phyloP scores from a whole-genome alignment of 139 green algal genomes.

The Coelastrella sp. region DNA sequence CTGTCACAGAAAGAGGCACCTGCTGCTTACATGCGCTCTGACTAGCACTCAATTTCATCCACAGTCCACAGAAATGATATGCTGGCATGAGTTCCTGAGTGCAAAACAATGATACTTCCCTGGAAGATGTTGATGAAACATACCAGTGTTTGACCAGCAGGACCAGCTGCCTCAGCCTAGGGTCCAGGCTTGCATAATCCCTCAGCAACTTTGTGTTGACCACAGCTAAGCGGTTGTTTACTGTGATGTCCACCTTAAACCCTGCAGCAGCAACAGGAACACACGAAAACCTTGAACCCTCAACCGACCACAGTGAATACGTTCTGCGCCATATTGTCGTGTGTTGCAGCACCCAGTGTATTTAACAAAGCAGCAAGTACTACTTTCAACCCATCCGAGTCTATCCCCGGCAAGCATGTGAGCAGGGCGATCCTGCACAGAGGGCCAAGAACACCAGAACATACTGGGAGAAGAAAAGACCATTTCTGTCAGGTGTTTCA shows the following conservation, averaged over 20 bases:
- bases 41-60: background rate
- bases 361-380: background rate
- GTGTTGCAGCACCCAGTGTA: too few relatives aligned
- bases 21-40: background rate
- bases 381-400: background rate
- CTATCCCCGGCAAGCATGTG: background rate
- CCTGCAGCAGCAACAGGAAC: conserved; percentile 10
- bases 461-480: too few relatives aligned
- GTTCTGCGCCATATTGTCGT: background rate
- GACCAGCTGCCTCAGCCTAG: conserved; percentile 79
- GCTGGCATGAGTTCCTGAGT: background rate
- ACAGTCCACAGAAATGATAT: background rate
- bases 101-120: background rate
- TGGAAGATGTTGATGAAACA: background rate
- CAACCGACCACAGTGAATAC: background rate
- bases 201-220: conserved; percentile 89
- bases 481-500: background rate
- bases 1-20: background rate
- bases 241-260: conserved; percentile 78
- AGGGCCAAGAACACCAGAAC: background rate
- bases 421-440: background rate
- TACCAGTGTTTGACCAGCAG: conserved; percentile 93
- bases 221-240: conserved; percentile 93
- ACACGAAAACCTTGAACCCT: background rate
- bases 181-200: conserved; percentile 84